phyloP scores from a whole-genome alignment of 352 stramenopile genomes.

The Blastocystis sp. region DNA sequence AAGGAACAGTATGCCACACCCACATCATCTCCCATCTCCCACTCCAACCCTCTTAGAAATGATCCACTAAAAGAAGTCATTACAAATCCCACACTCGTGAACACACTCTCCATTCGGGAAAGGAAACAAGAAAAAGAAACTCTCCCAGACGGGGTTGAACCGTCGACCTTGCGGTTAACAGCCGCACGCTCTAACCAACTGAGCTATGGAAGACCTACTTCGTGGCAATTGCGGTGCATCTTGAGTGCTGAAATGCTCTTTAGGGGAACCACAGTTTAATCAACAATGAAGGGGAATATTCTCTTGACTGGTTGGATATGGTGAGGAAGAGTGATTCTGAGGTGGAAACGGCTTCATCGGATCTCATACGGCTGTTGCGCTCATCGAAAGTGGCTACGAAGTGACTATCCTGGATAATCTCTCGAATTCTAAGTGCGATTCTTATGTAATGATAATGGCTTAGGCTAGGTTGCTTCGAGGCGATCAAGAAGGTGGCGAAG shows the following conservation, averaged over 20 bases:
- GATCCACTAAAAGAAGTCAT: no score
- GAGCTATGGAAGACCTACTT: background rate
- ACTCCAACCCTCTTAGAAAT: no score
- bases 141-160: background rate
- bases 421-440: conserved; percentile 75
- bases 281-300: conserved; percentile 49
- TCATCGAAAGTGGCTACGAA: conserved; percentile 80
- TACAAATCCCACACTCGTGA: no score
- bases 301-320: conserved; percentile 70
- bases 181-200: background rate
- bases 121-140: background rate
- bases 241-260: no score
- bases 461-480: conserved; percentile 72
- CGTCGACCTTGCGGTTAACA: background rate
- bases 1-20: no score
- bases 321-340: conserved; percentile 73
- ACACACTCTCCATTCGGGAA: no score
- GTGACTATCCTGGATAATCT: conserved; percentile 84
- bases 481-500: conserved; percentile 78
- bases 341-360: conserved; percentile 85
- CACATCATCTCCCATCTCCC: no score
- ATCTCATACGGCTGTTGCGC: conserved; percentile 80
- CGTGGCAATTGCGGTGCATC: no score
- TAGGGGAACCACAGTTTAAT: background rate
- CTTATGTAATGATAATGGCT: conserved; percentile 70